These are phyloP conservation scores for Platanus orientalis DNA, from an alignment of 164 flowering plant species.

Conservation along the genomic window DNA sequence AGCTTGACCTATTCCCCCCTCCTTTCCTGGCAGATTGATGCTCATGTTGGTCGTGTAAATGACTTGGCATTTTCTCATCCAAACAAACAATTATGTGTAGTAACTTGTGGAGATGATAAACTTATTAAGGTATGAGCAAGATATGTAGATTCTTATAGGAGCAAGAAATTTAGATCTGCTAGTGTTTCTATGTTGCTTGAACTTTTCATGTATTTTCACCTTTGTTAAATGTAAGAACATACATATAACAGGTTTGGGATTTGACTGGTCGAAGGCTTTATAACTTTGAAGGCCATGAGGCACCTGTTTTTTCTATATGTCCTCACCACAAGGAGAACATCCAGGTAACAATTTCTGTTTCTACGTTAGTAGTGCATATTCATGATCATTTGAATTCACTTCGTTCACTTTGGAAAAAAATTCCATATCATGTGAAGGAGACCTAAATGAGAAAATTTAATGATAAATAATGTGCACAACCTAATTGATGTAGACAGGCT, in stretches of 20 bases:
- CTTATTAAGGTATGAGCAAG: constrained; percentile 61
- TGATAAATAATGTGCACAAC: background rate
- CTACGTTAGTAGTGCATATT: background rate
- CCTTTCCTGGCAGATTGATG: constrained; percentile 62
- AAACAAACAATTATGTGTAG: constrained; percentile 68
- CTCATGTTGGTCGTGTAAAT: constrained; percentile 83
- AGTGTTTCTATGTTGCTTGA: background rate
- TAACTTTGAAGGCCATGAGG: constrained; percentile 89
- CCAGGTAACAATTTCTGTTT: constrained; percentile 51
- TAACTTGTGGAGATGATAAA: constrained; percentile 88
- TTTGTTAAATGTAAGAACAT: constrained; percentile 2
- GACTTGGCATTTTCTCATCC: constrained; percentile 87
- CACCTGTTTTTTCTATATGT: constrained; percentile 81
- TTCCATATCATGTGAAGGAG: background rate
- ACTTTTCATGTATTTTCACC: background rate
- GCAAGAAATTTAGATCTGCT: background rate
- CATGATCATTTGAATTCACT: too few relatives aligned
- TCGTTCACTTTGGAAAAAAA: too few relatives aligned
- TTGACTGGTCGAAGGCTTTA: constrained; percentile 55
- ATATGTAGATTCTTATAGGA: too few relatives aligned
- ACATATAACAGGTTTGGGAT: constrained; percentile 80
- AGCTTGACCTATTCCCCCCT: background rate
- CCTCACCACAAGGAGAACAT: constrained; percentile 91
- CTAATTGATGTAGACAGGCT: too few relatives aligned
- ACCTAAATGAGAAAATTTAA: background rate